phyloP scores from a whole-genome alignment of 73 alveolate genomes.

The Tetrahymena malaccensis region DNA sequence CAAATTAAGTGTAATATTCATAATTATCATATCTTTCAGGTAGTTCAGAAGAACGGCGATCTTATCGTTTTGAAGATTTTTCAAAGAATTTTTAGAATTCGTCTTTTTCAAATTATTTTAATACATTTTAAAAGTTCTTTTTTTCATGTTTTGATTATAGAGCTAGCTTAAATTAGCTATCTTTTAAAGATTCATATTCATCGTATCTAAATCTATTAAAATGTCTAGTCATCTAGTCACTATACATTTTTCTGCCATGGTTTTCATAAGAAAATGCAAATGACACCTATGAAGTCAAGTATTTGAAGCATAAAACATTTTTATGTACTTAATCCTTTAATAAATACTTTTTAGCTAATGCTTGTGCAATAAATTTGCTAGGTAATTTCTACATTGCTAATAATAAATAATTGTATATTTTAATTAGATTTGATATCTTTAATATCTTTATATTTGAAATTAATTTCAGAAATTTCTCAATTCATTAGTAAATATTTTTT shows the following conservation, averaged over 20 bases:
- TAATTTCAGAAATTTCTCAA: neutral
- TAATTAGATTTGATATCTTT: neutral
- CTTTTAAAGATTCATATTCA: neutral
- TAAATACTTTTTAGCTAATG: neutral
- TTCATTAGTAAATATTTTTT: no score
- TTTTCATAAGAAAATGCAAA: neutral
- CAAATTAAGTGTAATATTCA: slow-evolving; percentile 20
- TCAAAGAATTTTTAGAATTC: neutral
- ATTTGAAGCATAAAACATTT: neutral
- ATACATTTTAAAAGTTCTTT: neutral
- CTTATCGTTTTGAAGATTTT: slow-evolving; percentile 6
- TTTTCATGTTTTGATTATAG: neutral
- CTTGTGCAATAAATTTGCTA: neutral
- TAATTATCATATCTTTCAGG: slow-evolving; percentile 16
- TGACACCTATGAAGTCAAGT: neutral
- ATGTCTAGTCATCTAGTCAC: neutral
- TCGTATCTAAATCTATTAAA: neutral
- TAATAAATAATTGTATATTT: neutral
- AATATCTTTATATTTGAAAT: no score
- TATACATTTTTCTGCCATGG: neutral
- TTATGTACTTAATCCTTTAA: neutral
- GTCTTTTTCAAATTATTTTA: neutral
- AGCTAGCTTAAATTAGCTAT: neutral
- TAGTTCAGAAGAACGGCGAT: slow-evolving; percentile 7
- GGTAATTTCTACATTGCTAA: neutral